Percentiles rank a stretch among this genome's conserved stretches.
Conservation (phyloP, 371 early-diverging fungal species). For the Haplosporangium sp. region DNA sequence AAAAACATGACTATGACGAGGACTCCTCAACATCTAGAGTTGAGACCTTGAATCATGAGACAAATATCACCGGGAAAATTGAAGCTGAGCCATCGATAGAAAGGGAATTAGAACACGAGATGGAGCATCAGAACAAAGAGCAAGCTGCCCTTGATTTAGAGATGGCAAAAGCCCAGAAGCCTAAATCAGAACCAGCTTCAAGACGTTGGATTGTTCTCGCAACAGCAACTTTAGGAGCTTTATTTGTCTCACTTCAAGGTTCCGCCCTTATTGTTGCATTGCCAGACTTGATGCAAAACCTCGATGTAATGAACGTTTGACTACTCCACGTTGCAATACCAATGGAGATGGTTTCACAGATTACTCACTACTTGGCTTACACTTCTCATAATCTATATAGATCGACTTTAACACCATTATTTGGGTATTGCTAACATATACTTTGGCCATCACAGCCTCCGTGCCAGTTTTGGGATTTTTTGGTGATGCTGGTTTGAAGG, state of each 20-base stretch:
- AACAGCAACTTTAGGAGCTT: constrained; percentile 20
- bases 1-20: constrained; percentile 16
- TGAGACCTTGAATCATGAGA: neutral
- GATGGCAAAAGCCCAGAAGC: constrained; percentile 13
- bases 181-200: constrained; percentile 13
- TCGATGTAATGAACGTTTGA: constrained; percentile 5
- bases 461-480: constrained; percentile 42
- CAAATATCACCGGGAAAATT: neutral
- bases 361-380: neutral
- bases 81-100: constrained; percentile 1
- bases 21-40: neutral
- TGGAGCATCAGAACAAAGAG: constrained; percentile 15
- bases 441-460: constrained; percentile 43
- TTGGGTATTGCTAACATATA: constrained; percentile 45
- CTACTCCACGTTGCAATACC: neutral
- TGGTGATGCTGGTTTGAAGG: constrained; percentile 45
- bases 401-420: constrained; percentile 51
- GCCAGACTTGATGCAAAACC: constrained; percentile 24
- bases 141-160: constrained; percentile 7
- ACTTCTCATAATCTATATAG: constrained; percentile 1
- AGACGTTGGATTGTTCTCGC: constrained; percentile 31
- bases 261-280: constrained; percentile 29
- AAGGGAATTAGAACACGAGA: constrained; percentile 12
- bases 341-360: neutral
- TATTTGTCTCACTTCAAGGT: constrained; percentile 30